phyloP scores from a whole-genome alignment of 2,329 filamentous ascomycete genomes.

The Amylocarpus encephaloides region DNA sequence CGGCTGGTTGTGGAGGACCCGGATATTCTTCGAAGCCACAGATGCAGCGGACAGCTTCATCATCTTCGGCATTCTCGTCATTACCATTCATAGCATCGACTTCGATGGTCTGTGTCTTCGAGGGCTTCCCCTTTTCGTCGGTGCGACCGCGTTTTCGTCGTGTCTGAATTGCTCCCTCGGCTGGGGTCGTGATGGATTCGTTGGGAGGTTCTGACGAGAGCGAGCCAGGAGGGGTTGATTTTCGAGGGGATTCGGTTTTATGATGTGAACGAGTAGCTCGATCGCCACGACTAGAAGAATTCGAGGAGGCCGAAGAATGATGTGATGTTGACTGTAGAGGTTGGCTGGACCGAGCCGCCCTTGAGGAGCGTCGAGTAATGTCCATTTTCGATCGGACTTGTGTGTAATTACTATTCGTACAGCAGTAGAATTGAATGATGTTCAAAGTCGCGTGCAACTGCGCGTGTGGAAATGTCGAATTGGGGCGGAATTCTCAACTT shows the following conservation, averaged over 20 bases:
- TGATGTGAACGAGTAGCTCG: constrained; percentile 65
- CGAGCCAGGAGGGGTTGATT: constrained; percentile 68
- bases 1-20: constrained; percentile 58
- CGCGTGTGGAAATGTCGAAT: constrained; percentile 15
- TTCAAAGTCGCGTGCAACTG: background rate
- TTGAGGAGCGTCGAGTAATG: constrained; percentile 76
- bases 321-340: constrained; percentile 61
- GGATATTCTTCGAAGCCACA: constrained; percentile 95
- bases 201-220: constrained; percentile 64
- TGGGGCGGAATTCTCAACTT: constrained; percentile 9
- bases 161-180: constrained; percentile 62
- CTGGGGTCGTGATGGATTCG: constrained; percentile 45
- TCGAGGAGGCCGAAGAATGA: constrained; percentile 71
- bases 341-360: constrained; percentile 78
- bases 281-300: constrained; percentile 69
- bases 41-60: constrained; percentile 92
- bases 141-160: constrained; percentile 68
- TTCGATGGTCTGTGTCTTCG: constrained; percentile 45
- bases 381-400: constrained; percentile 37
- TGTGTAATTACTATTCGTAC: background rate
- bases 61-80: constrained; percentile 69
- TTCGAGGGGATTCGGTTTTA: constrained; percentile 66
- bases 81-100: constrained; percentile 47
- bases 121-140: constrained; percentile 28
- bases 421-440: background rate